phyloP scores from a whole-genome alignment of 305 asterid genomes.

The Andrographis paniculata region DNA sequence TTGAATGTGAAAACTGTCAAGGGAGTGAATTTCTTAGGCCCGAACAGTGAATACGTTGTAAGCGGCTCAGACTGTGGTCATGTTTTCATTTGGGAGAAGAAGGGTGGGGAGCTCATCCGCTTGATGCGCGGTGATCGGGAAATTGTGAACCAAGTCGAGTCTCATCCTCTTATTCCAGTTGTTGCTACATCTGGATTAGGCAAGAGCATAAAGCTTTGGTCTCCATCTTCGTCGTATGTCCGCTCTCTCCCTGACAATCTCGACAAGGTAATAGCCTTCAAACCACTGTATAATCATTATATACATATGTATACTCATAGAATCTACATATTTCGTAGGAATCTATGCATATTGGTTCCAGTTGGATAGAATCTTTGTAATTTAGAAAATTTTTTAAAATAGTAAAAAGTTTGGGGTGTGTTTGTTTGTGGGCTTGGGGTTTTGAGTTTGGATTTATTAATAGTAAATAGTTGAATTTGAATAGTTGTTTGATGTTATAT shows the following conservation, averaged over 20 bases:
- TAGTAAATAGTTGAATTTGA: too few relatives aligned
- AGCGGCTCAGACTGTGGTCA: conserved; percentile 99
- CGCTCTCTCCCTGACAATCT: conserved; percentile 56
- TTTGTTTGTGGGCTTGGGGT: too few relatives aligned
- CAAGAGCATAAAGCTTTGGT: conserved; percentile 79
- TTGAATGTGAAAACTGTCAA: conserved; percentile 66
- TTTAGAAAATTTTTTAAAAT: too few relatives aligned
- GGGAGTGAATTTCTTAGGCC: conserved; percentile 87
- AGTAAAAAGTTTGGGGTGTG: too few relatives aligned
- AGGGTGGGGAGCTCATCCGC: conserved; percentile 74
- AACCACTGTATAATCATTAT: too few relatives aligned
- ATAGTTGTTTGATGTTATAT: too few relatives aligned
- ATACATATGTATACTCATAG: too few relatives aligned
- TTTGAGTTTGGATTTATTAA: too few relatives aligned
- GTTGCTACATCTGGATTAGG: conserved; percentile 93
- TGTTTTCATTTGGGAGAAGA: conserved; percentile 89
- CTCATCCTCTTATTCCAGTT: conserved; percentile 74
- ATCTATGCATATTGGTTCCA: too few relatives aligned
- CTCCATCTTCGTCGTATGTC: conserved; percentile 58
- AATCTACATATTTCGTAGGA: too few relatives aligned
- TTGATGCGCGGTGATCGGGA: conserved; percentile 79
- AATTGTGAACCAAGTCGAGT: conserved; percentile 76
- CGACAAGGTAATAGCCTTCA: conserved; percentile 59
- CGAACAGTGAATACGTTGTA: conserved; percentile 76
- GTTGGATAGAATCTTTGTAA: too few relatives aligned